Conservation (phyloP, 441 rosid species). For the Gossypium trilobum region DNA sequence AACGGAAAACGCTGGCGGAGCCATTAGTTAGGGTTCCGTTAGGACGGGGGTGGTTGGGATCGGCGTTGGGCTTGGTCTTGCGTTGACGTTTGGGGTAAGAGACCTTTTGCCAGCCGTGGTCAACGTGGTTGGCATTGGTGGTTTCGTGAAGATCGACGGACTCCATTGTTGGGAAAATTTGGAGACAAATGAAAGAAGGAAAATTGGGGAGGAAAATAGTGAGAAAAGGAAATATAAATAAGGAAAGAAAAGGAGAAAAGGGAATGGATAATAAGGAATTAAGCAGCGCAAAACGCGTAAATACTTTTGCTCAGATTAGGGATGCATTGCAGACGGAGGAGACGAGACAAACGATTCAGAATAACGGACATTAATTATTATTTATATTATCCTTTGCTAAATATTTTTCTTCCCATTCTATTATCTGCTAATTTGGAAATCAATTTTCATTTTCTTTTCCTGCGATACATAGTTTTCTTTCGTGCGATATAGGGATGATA, state of each 20-base stretch:
- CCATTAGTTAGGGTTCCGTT: conserved; percentile 29
- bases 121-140: conserved; percentile 21
- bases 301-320: not conserved
- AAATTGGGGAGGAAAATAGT: not conserved
- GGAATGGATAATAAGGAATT: not conserved
- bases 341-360: no score
- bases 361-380: not conserved
- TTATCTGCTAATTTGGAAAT: not conserved
- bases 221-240: not conserved
- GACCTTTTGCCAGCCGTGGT: conserved; percentile 77
- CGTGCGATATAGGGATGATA: no score
- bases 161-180: conserved; percentile 27
- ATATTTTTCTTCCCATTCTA: not conserved
- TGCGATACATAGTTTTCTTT: no score
- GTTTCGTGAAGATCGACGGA: conserved; percentile 33
- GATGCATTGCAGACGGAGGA: not conserved
- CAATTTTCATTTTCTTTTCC: not conserved
- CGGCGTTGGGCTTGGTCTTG: conserved; percentile 39
- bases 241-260: not conserved
- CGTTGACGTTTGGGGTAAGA: conserved; percentile 59
- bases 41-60: conserved; percentile 14
- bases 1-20: conserved; percentile 38
- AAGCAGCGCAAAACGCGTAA: not conserved
- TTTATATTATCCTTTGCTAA: no score
- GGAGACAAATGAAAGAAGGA: not conserved